Base-by-base conservation (phyloP, 2,329 filamentous ascomycete genomes). In the Diaporthe australafricana region DNA sequence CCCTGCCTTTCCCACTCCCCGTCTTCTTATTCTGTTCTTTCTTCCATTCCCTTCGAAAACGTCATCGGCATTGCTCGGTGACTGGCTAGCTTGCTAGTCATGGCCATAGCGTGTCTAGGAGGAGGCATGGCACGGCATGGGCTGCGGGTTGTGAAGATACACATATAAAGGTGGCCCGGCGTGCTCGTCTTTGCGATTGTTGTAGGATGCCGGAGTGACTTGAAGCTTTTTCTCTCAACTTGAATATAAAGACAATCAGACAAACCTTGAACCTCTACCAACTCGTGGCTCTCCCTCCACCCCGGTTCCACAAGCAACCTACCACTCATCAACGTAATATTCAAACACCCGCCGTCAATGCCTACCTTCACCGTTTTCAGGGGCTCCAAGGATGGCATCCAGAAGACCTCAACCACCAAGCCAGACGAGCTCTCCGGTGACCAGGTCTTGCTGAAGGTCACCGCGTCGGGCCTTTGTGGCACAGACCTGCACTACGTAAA, bases 401-500 rank as follows among this genome's bases (percentile, higher is more conserved):
- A 57, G 35, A 65, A 71, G 65, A 50, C 65, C 30, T 55, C 71
- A n/a, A 73, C 71, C 62, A 73, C 71, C 47, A 73, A 73, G 71
- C 71, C 71, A 20, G 71, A 73, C 32, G 45, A 73, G 35, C 48
- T 73, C 35, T 62, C 71, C 47, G 71, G 71, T 47, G 70, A 75
- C 62, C 60, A 70, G 42, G 71, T 72, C 65, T 35, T 74, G 56
- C 45, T 75, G 56, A 74, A 73, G 68, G 72, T 75, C 50, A 72
- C 74, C 20, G 73, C 74, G n/a, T 74, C 73, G 9, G 74, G 74
- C 20, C 63, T 75, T 20, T 75, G 74, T 53, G 74, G 74, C 47
- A 75, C 74, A 25, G 74, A 75, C 55, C 60, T 74, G 42, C 74
- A 75, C 68, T 74, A 70, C 62, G 57, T 63, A 63, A n/a, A 20